A percentile compares a stretch with the other conserved stretches of the same genome.
Evolutionary conservation across 805 yeast genomes (phyloP).

Genomic region (Vanderwaltozyma yarrowii): DNA sequence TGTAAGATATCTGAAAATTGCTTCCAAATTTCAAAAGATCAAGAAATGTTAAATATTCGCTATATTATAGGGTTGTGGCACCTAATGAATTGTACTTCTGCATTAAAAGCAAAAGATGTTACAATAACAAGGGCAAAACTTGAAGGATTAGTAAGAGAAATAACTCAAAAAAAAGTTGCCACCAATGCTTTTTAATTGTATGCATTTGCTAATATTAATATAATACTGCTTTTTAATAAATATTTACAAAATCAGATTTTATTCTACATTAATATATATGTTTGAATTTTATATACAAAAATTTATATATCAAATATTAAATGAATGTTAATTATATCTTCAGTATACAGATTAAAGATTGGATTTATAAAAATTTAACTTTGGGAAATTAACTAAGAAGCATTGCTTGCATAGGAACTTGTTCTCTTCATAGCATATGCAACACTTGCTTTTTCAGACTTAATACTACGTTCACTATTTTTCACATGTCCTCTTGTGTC

Average conservation of each 20-base stretch:
- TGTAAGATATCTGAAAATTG: slow-evolving; percentile 20
- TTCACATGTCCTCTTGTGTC: slow-evolving; percentile 69
- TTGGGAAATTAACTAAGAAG: neutral
- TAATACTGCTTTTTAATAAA: too few relatives aligned
- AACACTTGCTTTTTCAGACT: slow-evolving; percentile 27
- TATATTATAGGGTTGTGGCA: slow-evolving; percentile 27
- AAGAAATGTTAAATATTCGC: slow-evolving; percentile 12
- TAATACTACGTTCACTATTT: slow-evolving; percentile 32
- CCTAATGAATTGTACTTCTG: slow-evolving; percentile 24
- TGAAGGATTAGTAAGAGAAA: slow-evolving; percentile 11
- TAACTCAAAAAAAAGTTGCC: slow-evolving; percentile 1
- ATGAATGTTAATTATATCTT: too few relatives aligned
- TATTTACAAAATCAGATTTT: too few relatives aligned
- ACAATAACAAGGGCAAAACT: slow-evolving; percentile 19
- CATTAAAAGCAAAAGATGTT: slow-evolving; percentile 24
- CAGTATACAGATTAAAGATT: too few relatives aligned
- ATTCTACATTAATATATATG: too few relatives aligned
- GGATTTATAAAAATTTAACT: neutral
- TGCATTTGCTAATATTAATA: too few relatives aligned
- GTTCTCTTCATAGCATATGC: slow-evolving; percentile 20
- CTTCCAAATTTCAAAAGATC: slow-evolving; percentile 19
- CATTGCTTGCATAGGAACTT: slow-evolving; percentile 5
- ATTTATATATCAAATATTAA: too few relatives aligned
- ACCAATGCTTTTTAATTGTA: too few relatives aligned
- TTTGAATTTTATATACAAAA: too few relatives aligned